Base-by-base conservation (phyloP, 768 basidiomycete genomes). In the Imleria badia region DNA sequence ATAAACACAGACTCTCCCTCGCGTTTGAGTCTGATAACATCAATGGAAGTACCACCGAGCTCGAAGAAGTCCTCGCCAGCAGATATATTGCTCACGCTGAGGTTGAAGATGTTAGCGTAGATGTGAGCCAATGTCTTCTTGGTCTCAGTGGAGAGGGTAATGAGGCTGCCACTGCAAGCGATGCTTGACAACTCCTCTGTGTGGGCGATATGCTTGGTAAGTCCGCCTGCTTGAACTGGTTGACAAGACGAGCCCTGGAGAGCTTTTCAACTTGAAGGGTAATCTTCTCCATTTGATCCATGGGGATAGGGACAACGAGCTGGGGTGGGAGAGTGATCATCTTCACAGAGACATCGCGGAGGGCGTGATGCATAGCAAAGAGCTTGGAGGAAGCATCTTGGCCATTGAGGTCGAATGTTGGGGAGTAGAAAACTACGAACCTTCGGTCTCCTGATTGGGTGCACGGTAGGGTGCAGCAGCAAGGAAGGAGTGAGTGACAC, bases 241-340 rank as follows among this genome's bases (percentile, higher is more conserved):
- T 66, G 13, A 70, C 49, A 15, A 78, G 71, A 45, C 68, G 65
- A 20, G 75, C 66, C 12, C 71, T 68, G 4, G 76, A 78, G n/a
- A 78, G 68, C 48, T 78, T 78, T n/a, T 76, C 76, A n/a, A n/a
- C n/a, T n/a, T n/a, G n/a, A 5, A 78, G 68, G 0, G 77, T 74
- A 0, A 76, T 76, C 60, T 74, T 77, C 51, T 74, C 72, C 63
- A 76, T 75, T 19, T 64, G 65, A 19, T 66, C 60, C 2, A 61
- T 54, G 7, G 75, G 71, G 26, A 78, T 73, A 3, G 76, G 76
- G 26, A 78, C 54, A 42, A 77, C 64, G 36, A 66, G 52, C 46
- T 74, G 72, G 2, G 76, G 76, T 9, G 72, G 72, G 9, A 68
- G 67, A 5, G 62, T 64, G 45, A 68, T 69, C 69, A 69, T 61